Base-by-base conservation (phyloP, 306 rosid genomes). In the Pterocarpus macrocarpus region DNA sequence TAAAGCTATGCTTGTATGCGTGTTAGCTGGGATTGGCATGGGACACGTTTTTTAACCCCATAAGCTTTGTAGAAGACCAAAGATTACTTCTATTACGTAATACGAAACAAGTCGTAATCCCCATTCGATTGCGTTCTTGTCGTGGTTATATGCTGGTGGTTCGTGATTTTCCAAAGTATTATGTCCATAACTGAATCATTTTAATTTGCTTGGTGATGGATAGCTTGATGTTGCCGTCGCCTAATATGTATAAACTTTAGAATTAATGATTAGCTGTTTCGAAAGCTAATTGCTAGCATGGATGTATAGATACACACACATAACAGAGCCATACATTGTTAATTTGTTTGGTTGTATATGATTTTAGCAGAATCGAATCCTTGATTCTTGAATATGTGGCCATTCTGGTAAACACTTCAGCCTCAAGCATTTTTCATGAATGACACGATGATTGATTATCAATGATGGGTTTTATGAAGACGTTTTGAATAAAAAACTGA, bases 21-120 rank as follows among this genome's bases (percentile, higher is more conserved):
- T 49, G 75, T 69, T 47, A 32, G 43, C 38, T 30, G 41, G 28
- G 75, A 36, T 13, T 47, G 53, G 33, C 41, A 30, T 2, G 79
- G n/a, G 10, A 74, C 69, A 74, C 79, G 8, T 74, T 73, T 4
- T 57, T 73, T 17, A 12, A 16, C 61, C 65, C 65, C 67, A 35
- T 73, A 73, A 58, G 41, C 32, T 59, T 43, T 41, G 45, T 71
- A 45, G 62, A 75, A 61, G 49, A 14, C 17, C 72, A 63, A 76
- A 45, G 22, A 33, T 17, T 32, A 43, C 38, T 47, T 15, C 7
- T 35, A 32, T 63, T 47, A 16, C 52, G 80, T 34, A 15, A 49
- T 76, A n/a, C 9, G 9, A 64, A 64, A 33, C 71, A 63, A 10
- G 41, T 47, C 52, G 16, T 33, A 4, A 75, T 75, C 50, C 2